Evolutionary conservation across 176 grass and related monocot genomes (phyloP).

Genomic region (Aegilops bicornis): DNA sequence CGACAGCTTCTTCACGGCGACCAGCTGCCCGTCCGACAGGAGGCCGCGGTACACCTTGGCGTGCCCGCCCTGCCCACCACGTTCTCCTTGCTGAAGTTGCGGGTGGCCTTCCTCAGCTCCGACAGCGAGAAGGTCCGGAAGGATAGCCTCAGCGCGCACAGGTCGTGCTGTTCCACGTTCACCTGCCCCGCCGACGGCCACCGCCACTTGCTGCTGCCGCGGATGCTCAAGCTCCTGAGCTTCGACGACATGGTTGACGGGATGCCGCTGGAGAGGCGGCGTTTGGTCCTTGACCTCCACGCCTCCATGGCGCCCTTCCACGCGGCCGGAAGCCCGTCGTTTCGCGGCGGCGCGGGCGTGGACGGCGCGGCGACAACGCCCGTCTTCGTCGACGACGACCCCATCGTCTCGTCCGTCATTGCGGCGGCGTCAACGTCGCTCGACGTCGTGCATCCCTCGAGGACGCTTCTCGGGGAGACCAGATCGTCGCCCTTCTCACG

Average conservation of each 20-base stretch:
- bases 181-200: neutral
- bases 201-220: slow-evolving; percentile 16
- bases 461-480: slow-evolving; percentile 35
- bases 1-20: slow-evolving; percentile 67
- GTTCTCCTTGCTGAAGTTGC: slow-evolving; percentile 65
- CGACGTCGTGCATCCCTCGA: neutral
- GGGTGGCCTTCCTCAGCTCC: slow-evolving; percentile 58
- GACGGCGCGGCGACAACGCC: neutral
- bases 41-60: slow-evolving; percentile 68
- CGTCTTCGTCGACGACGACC: neutral
- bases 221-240: slow-evolving; percentile 25
- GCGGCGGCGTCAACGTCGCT: neutral
- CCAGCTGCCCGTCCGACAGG: slow-evolving; percentile 54
- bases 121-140: slow-evolving; percentile 57
- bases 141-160: slow-evolving; percentile 8
- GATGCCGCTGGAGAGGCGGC: slow-evolving; percentile 28
- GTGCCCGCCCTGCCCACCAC: slow-evolving; percentile 68
- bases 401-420: neutral
- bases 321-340: neutral
- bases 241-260: slow-evolving; percentile 18
- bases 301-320: slow-evolving; percentile 47
- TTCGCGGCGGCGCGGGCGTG: neutral
- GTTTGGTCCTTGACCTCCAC: slow-evolving; percentile 38
- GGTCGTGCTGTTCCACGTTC: neutral
- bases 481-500: slow-evolving; percentile 6